Base-by-base conservation (phyloP, 805 yeast genomes). In the Ogataea methylovora region DNA sequence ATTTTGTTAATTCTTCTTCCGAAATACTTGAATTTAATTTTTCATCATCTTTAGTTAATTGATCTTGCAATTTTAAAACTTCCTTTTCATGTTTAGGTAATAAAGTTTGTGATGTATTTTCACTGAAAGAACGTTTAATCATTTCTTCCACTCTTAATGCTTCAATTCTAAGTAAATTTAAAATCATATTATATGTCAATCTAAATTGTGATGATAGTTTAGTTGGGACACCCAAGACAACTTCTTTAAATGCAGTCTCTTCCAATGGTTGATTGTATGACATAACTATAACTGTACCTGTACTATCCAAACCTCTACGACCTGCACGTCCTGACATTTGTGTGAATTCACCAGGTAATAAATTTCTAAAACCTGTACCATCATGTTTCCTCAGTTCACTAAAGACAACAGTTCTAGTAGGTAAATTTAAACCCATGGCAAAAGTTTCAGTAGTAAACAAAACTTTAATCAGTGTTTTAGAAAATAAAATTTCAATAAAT, bases 311-410 rank as follows among this genome's bases (percentile, higher is more conserved):
- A 24, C 98, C 98, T 66, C 98, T 78, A 62, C 98, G 78, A 40
- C 98, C 98, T 0, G 98, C 98, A 58, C 98, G 74, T 29, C 98
- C 98, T 0, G 97, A 88, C 98, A 92, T 92, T 60, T 90, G 98
- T 0, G 97, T 92, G 54, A 90, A 92, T 56, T 92, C 98, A 35
- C 98, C 98, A 0, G 98, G 96, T 8, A 81, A 69, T 40, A 92
- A 66, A 50, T 81, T 74, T 58, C 98, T 71, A 58, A 85, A 77
- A 0, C 73, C 73, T 21, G 78, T 71, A 30, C 97, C 97, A 53
- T 92, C 98, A 55, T 90, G 95, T 52, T 92, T 92, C 44, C 90
- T 65, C 32, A 82, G 63, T 30, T 82, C 85, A 41, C 86, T 74
- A 56, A 92, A 92, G 1, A 90, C 88, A 24, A 92, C 98, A 0